Base-by-base conservation (phyloP, 148 eudicot species). In the Polygonum aviculare region DNA sequence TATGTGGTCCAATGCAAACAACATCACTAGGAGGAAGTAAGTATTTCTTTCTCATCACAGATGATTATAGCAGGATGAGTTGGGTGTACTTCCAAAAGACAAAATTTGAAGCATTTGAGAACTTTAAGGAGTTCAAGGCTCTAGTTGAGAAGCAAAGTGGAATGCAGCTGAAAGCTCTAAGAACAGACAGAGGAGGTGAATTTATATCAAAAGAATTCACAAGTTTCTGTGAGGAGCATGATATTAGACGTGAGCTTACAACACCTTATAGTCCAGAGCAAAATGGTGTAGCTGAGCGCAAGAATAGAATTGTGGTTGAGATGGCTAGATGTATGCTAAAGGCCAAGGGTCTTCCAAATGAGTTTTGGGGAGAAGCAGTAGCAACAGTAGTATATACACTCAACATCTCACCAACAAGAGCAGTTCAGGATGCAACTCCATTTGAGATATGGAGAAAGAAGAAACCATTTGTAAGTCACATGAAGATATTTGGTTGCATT, bases 61-160 rank as follows among this genome's bases (percentile, higher is more conserved):
- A 54, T 79, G 77, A 81, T 26, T 70, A 10, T 9, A 74, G 71
- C 2, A 51, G 52, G 39, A 81, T 77, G 80, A 65, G 80, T 8
- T 77, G 75, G 80, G 80, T 65, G 0, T 65, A 74, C 16, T 80
- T 77, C 10, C 22, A 76, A 65, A 60, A 21, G 21, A 4, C 7
- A 5, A 54, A 52, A 38, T 81, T 75, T 2, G 31, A 81, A 33
- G 78, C 60, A 2, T 39, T 57, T 44, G 33, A 59, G 6, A 69
- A 35, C 2, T 74, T 78, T 45, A 21, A 22, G 7, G 74, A 77
- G 41, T 78, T 74, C 19, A 81, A 74, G 18, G 22, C 21, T 18
- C 18, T 35, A 0, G 80, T 67, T 0, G 80, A 77, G 14, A 80
- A 49, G 6, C 50, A 80, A 65, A 72, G 47, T 8, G 74, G 69